phyloP scores from a whole-genome alignment of 495 filamentous ascomycete genomes.

The Diplogelasinospora grovesii region DNA sequence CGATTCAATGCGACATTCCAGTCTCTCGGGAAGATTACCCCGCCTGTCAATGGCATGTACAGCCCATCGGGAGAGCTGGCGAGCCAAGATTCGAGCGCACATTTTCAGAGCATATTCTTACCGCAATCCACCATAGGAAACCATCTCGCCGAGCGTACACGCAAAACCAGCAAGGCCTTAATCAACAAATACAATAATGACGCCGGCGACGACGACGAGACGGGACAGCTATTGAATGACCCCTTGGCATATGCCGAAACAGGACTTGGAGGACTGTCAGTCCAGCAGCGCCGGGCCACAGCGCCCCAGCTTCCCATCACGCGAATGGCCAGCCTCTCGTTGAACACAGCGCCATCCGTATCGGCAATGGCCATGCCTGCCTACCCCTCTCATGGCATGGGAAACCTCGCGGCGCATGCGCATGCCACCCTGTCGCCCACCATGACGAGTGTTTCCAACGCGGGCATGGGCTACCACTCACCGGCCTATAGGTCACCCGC shows the following conservation, averaged over 20 bases:
- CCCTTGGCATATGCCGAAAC: constrained; percentile 79
- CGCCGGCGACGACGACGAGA: constrained; percentile 71
- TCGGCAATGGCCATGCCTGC: constrained; percentile 47
- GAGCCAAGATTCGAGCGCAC: constrained; percentile 52
- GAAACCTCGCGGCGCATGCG: constrained; percentile 40
- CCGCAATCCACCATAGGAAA: constrained; percentile 79
- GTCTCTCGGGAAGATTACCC: constrained; percentile 62
- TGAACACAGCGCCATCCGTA: constrained; percentile 53
- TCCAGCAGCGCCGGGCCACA: constrained; percentile 64
- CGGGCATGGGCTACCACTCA: constrained; percentile 43
- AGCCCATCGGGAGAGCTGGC: constrained; percentile 53
- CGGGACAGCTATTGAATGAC: constrained; percentile 74
- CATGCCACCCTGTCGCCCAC: constrained; percentile 55
- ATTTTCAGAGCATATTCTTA: constrained; percentile 71
- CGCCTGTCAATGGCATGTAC: constrained; percentile 50
- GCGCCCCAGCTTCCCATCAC: constrained; percentile 66
- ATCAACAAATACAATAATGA: constrained; percentile 91
- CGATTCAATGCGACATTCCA: constrained; percentile 77
- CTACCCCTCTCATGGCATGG: constrained; percentile 40
- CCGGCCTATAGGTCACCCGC: constrained; percentile 58
- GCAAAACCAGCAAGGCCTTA: constrained; percentile 72
- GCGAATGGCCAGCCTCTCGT: constrained; percentile 63
- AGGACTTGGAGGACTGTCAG: too few relatives aligned
- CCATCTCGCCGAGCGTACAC: constrained; percentile 59
- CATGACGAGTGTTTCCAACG: constrained; percentile 34